These are phyloP conservation scores for Penicillium aurantiogriseum DNA, from an alignment of 2,329 filamentous ascomycete genomes.

Conservation along the genomic window DNA sequence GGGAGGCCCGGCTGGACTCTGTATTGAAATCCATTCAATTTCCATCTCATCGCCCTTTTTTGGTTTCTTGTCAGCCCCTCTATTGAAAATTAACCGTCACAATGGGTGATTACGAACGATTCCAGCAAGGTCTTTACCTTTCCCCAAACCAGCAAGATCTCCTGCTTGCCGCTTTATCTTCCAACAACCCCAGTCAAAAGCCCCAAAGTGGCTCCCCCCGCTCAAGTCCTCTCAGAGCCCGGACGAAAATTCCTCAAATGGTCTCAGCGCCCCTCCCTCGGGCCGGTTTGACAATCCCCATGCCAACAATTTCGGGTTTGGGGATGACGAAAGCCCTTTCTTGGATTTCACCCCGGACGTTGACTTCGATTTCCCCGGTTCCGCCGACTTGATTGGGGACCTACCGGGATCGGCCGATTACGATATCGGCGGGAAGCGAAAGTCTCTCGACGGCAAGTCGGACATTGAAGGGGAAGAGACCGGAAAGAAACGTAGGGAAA, in stretches of 20 bases:
- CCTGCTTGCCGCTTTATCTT: conserved; percentile 72
- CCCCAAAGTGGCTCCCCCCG: conserved; percentile 24
- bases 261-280: conserved; percentile 35
- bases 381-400: conserved; percentile 72
- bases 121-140: conserved; percentile 62
- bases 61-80: background rate
- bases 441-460: conserved; percentile 54
- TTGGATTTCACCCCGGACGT: conserved; percentile 79
- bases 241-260: conserved; percentile 47
- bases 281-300: conserved; percentile 38
- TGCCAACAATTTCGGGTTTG: conserved; percentile 52
- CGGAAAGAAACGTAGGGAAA: conserved; percentile 69
- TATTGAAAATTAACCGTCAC: conserved; percentile 2
- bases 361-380: conserved; percentile 66
- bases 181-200: conserved; percentile 55
- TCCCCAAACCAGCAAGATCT: conserved; percentile 75
- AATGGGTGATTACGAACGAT: conserved; percentile 43
- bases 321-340: conserved; percentile 70
- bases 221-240: conserved; percentile 30
- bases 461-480: conserved; percentile 65
- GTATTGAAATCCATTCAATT: conserved; percentile 2
- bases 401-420: conserved; percentile 54
- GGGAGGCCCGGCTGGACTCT: conserved; percentile 32
- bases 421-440: conserved; percentile 62
- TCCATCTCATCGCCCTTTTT: background rate